Base-by-base conservation (phyloP, 2,329 filamentous ascomycete species). In the Trichoderma semiorbis region DNA sequence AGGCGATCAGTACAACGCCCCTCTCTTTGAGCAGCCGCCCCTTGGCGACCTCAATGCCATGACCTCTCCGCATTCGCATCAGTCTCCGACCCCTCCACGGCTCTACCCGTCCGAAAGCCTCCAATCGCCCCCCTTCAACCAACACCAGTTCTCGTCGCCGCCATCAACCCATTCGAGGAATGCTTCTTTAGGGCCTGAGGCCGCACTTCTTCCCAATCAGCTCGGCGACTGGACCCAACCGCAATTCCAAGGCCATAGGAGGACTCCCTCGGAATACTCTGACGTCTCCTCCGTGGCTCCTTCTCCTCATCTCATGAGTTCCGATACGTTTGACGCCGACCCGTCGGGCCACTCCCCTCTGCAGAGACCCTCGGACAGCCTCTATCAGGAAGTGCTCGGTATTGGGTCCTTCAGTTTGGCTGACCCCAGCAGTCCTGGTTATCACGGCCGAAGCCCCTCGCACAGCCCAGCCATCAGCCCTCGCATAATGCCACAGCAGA, bases 221-320 rank as follows among this genome's bases (percentile, higher is more conserved):
- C 75, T 85, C 62, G 76, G 76, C 68, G 87, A 89, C 72, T 90
- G 87, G 87, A 84, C 76, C 55, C 84, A 85, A 70, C 81, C 84
- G 16, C 86, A 89, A 72, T 98, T 97, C 78, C 91, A 93, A 75
- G 86, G 89, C n/a, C 95, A 98, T 79, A 89, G 94, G 76, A 90
- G 95, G 77, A 91, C 89, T 47, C 93, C 93, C 1, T 98, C 95
- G n/a, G 95, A 98, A 76, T 94, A 92, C 77, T 97, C 94, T 3
- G 95, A 98, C 75, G 91, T 97, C 7, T 97, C 91, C 6, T 97
- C 94, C 21, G 93, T 91, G 18, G 91, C 93, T 26, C 92, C 91
- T 28, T 98, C 95, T 21, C 95, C 95, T 4, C 94, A 93, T 78
- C 83, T 97, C 71, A 88, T 88, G 32, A 92, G 92, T 75, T 87